A percentile compares a stretch with the other conserved stretches of the same genome.
These are phyloP conservation scores for Mortierella sp. DNA, from an alignment of 371 early-diverging fungal species.

Conservation along the genomic window DNA sequence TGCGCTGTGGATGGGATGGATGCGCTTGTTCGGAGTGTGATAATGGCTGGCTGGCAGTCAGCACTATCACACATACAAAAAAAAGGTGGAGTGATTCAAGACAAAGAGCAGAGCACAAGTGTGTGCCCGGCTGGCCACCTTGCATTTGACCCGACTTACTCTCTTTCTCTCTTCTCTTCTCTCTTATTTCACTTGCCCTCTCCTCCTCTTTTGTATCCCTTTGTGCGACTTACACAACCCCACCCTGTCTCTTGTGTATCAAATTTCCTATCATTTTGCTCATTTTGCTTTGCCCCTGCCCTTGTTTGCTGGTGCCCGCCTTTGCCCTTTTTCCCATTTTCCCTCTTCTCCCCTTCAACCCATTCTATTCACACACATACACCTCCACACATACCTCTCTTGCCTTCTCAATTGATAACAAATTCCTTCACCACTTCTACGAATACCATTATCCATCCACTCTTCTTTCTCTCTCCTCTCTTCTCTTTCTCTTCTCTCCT, in stretches of 20 bases:
- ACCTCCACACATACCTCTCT: background rate
- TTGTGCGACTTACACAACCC: no score
- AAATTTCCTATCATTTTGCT: background rate
- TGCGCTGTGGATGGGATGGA: background rate
- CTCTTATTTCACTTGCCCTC: background rate
- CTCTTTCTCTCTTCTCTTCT: background rate
- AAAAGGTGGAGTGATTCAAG: constrained; percentile 10
- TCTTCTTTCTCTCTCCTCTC: background rate
- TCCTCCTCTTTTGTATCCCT: background rate
- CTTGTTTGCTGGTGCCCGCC: background rate
- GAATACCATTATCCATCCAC: background rate
- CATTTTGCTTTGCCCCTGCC: background rate
- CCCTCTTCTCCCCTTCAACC: background rate
- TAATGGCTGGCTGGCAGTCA: background rate
- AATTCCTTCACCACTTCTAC: background rate
- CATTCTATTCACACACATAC: background rate
- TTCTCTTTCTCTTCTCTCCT: background rate
- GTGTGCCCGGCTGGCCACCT: constrained; percentile 3
- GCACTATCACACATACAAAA: background rate
- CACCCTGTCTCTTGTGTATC: no score
- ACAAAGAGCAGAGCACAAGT: background rate
- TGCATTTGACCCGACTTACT: background rate
- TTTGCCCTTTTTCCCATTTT: background rate
- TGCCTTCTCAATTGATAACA: background rate
- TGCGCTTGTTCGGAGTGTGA: background rate